These are phyloP conservation scores for Hirsutella rhossiliensis DNA, from an alignment of 2,329 filamentous ascomycete species.

Conservation along the genomic window DNA sequence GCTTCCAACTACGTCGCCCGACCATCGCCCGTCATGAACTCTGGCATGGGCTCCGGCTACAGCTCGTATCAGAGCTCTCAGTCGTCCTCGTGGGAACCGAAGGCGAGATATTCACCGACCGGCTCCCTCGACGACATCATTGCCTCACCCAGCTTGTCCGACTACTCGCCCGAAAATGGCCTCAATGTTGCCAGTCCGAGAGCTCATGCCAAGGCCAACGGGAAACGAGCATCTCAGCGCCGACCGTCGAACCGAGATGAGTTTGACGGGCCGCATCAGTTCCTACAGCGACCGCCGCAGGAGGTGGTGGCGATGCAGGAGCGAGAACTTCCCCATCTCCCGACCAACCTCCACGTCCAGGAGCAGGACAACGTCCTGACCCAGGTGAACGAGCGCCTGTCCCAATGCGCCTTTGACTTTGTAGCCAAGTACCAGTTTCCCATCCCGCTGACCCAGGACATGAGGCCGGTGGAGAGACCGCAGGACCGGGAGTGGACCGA, in stretches of 20 bases:
- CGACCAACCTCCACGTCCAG: constrained; percentile 69
- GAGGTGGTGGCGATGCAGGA: constrained; percentile 66
- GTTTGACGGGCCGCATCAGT: constrained; percentile 79
- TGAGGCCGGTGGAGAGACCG: constrained; percentile 61
- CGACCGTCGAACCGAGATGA: constrained; percentile 74
- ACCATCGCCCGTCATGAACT: constrained; percentile 27
- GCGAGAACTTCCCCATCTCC: constrained; percentile 68
- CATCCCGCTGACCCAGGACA: constrained; percentile 71
- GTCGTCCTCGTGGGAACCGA: constrained; percentile 20
- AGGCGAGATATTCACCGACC: constrained; percentile 41
- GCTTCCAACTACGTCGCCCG: constrained; percentile 29
- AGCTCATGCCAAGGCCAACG: constrained; percentile 30
- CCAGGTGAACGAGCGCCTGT: constrained; percentile 73
- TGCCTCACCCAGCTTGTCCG: constrained; percentile 46
- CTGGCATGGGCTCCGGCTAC: constrained; percentile 14
- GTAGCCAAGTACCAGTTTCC: constrained; percentile 87
- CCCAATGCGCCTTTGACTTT: constrained; percentile 80
- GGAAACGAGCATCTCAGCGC: constrained; percentile 45
- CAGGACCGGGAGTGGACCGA: constrained; percentile 82
- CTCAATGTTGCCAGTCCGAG: constrained; percentile 25
- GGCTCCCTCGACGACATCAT: constrained; percentile 48
- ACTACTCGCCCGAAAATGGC: constrained; percentile 44
- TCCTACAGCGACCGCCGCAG: constrained; percentile 59
- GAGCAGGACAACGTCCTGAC: constrained; percentile 75
- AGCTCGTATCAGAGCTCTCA: constrained; percentile 27